phyloP scores from a whole-genome alignment of 1,139 yeast genomes.

The Blastobotrys raffinosifermentans region DNA sequence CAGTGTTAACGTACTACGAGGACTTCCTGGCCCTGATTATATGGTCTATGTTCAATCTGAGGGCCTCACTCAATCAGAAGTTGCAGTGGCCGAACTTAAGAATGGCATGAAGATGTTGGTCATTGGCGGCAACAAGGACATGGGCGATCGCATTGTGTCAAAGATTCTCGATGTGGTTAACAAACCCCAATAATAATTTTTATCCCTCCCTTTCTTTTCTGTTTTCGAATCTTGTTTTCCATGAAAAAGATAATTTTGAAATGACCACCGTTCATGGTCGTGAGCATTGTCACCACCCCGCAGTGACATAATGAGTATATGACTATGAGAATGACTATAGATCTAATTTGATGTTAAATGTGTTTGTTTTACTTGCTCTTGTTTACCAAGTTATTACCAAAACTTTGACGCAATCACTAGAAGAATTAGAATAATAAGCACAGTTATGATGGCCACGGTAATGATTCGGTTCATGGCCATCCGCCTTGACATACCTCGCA shows the following conservation, averaged over 20 bases:
- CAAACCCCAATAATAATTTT: neutral
- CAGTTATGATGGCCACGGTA: conserved; percentile 92
- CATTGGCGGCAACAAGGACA: conserved; percentile 20
- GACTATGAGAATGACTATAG: no score
- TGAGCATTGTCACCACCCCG: no score
- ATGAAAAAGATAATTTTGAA: no score
- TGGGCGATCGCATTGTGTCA: conserved; percentile 21
- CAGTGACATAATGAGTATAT: no score
- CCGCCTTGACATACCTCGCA: conserved; percentile 87
- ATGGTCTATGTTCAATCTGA: conserved; percentile 21
- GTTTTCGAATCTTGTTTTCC: no score
- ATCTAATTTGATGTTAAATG: no score
- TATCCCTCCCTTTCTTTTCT: neutral
- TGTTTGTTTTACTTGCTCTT: no score
- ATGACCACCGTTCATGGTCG: no score
- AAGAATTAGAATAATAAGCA: conserved; percentile 73
- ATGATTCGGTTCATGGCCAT: conserved; percentile 92
- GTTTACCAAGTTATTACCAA: conserved; percentile 39
- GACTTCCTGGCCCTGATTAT: conserved; percentile 27
- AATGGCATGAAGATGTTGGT: conserved; percentile 23
- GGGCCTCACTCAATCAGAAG: conserved; percentile 20
- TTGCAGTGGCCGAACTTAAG: conserved; percentile 21
- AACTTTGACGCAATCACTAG: conserved; percentile 85
- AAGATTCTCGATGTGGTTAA: conserved; percentile 15
- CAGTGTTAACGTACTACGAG: conserved; percentile 22